phyloP scores from a whole-genome alignment of 176 grass and related monocot species.

The Alopecurus myosuroides region DNA sequence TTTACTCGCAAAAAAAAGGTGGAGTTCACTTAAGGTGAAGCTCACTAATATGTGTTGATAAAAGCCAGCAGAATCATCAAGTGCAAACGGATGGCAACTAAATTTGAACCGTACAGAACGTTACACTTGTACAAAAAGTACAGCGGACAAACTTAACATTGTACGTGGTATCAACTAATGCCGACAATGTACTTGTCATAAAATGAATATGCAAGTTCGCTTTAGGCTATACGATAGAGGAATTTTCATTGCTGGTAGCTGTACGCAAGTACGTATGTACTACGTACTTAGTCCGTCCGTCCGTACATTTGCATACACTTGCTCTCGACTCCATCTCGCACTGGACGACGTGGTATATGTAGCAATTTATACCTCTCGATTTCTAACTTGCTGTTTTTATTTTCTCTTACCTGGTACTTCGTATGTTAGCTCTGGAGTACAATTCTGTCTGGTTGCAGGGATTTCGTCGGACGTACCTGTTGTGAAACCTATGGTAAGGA shows the following conservation, averaged over 20 bases:
- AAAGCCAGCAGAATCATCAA: constrained; percentile 30
- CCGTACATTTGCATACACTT: background rate
- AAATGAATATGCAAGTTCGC: background rate
- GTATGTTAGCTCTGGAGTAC: background rate
- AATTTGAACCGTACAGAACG: constrained; percentile 2
- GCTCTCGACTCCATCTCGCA: background rate
- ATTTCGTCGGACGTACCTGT: background rate
- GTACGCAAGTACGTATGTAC: background rate
- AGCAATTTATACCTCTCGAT: background rate
- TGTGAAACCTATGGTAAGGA: background rate
- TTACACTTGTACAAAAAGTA: background rate
- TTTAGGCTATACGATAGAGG: background rate
- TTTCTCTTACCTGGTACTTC: background rate
- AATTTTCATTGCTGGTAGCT: background rate
- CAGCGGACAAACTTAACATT: background rate
- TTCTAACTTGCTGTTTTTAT: background rate
- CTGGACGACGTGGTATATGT: background rate
- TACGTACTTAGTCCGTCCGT: background rate
- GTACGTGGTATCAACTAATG: background rate
- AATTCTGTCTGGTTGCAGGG: background rate
- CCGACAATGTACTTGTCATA: constrained; percentile 28
- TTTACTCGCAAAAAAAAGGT: too few relatives aligned
- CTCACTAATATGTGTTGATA: background rate
- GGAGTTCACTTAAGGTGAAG: too few relatives aligned
- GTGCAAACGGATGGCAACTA: constrained; percentile 16